Base-by-base conservation (phyloP, 2,329 filamentous ascomycete genomes). In the Cladophialophora immunda region DNA sequence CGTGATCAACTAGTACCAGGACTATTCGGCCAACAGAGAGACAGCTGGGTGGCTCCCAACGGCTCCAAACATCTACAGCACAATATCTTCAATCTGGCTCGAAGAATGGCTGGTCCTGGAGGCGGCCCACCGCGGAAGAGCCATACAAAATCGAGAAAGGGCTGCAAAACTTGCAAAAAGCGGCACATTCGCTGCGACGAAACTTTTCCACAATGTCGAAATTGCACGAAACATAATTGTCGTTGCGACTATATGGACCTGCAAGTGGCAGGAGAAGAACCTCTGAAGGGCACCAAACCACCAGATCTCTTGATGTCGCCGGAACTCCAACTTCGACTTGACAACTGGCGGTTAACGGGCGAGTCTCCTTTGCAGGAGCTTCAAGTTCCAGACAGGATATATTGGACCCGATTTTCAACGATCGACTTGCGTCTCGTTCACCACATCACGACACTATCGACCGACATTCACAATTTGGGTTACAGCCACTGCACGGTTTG, bases 151-250 rank as follows among this genome's bases (percentile, higher is more conserved):
- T 98, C 94, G 75, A 90, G 95, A 77, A 98, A 97, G 83, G 95
- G 95, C 70, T 99, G 95, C 86, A 94, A 96, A 76, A 97, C 93
- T 69, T 99, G 95, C 87, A 99, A 99, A 82, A 90, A 92, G 78
- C 89, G 95, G 78, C 95, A 99, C 81, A 99, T 99, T 78, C 89
- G 95, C 75, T 99, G 95, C 82, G 95, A 99, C 77, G 95, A 99
- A 80, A 97, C 89, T 73, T 97, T 97, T 76, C 95, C 95, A 59
- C 95, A 99, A 87, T 99, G 94, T 83, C 93, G 93, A 76, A 99
- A 99, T 81, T 99, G 95, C 82, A 97, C 94, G 69, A 99, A 98
- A 82, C 95, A 99, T 82, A 97, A 97, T 83, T 95, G 96, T 75
- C 92, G 94, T 76, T 99, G 95, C 81, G 95, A 97, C 74, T 99